Base-by-base conservation (phyloP, 352 stramenopile species). In the Elongisporangium senticosum region DNA sequence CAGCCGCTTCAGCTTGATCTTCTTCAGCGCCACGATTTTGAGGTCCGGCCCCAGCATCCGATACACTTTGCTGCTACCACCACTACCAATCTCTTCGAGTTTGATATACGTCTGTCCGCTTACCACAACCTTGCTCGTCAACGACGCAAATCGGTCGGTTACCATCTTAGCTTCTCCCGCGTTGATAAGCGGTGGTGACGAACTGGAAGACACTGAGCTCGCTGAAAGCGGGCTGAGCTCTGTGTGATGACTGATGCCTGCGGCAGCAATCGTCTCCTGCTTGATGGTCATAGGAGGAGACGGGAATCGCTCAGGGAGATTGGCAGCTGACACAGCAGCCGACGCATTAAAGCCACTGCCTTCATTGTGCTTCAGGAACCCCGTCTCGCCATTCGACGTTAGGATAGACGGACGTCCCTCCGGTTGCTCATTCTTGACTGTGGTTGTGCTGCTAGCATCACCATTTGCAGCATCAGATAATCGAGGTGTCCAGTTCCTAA, bases 61-160 rank as follows among this genome's bases (percentile, higher is more conserved):
- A 64, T 98, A 99, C 1, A 99, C 97, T 75, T 99, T 98, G 72
- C 94, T 98, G 55, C 93, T 98, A 0, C 96, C 97, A 19, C 97
- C 97, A 60, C 96, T 97, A 39, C 97, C 97, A 59, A 99, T 98
- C 21, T 98, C 79, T 54, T 97, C 96, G 22, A 99, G 79, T 62
- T 98, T 98, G 19, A 96, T 91, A 62, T 98, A 99, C 15, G 78
- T 85, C 37, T 84, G 69, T 21, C 86, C 86, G 49, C 98, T 96
- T 2, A 99, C 79, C 59, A 79, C 58, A 57, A 89, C 72, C 70
- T 75, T 82, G 68, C 72, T 87, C 1, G 71, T 81, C 48, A 87
- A 55, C 4, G 74, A 81, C 13, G 73, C 62, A 53, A 87, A 77
- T 21, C 75, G 73, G 60, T 89, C 77, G 39, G 51, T 67, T 21